Evolutionary conservation across 2,329 filamentous ascomycete species (phyloP).

Genomic region (Pseudodiploospora longispora): DNA sequence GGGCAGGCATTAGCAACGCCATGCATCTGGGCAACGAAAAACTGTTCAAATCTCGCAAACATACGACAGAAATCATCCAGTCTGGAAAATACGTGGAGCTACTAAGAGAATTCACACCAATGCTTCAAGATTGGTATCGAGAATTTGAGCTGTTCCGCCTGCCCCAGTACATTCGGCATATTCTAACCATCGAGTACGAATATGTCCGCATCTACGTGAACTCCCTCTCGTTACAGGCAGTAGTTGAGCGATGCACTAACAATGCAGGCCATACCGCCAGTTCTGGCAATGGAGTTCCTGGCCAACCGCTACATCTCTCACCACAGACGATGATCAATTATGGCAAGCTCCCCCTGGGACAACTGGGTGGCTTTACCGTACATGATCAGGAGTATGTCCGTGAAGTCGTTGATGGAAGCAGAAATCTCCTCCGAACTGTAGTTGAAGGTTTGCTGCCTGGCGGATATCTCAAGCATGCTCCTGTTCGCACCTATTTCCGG

Average conservation of each 20-base stretch:
- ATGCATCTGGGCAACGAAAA: constrained; percentile 88
- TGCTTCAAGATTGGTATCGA: constrained; percentile 69
- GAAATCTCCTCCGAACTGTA: constrained; percentile 68
- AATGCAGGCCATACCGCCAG: constrained; percentile 48
- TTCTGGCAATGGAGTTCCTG: constrained; percentile 26
- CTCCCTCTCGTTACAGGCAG: constrained; percentile 85
- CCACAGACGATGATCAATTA: constrained; percentile 59
- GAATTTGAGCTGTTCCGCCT: constrained; percentile 74
- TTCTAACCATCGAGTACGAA: constrained; percentile 89
- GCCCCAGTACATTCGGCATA: constrained; percentile 59
- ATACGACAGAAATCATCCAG: constrained; percentile 83
- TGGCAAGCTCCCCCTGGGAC: constrained; percentile 55
- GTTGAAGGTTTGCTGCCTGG: constrained; percentile 67
- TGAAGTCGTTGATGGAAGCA: constrained; percentile 69
- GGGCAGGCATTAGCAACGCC: constrained; percentile 85
- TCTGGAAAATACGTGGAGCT: constrained; percentile 75
- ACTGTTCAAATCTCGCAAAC: constrained; percentile 77
- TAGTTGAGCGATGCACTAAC: constrained; percentile 84
- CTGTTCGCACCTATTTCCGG: constrained; percentile 76
- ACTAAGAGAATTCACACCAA: constrained; percentile 72
- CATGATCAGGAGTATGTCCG: constrained; percentile 66
- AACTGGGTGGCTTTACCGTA: constrained; percentile 54
- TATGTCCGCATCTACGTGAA: constrained; percentile 94
- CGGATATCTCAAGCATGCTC: constrained; percentile 73
- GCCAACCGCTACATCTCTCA: constrained; percentile 35